Conservation (phyloP, 2,329 filamentous ascomycete species). For the Aspergillus latus region DNA sequence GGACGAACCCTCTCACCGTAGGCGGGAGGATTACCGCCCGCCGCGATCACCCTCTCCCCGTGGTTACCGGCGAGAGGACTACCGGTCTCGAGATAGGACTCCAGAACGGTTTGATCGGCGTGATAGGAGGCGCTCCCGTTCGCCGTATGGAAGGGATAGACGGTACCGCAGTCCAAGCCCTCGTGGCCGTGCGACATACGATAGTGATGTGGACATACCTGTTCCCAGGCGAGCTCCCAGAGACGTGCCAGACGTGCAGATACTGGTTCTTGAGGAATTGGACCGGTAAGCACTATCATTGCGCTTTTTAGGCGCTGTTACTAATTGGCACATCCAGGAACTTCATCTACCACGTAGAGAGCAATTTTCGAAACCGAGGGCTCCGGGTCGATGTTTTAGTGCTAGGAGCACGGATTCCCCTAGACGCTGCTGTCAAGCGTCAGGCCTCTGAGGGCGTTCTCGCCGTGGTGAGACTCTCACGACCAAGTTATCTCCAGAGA, state of each 20-base stretch:
- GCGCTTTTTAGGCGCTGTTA: constrained; percentile 4
- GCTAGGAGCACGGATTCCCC: constrained; percentile 72
- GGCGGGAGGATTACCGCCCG: constrained; percentile 66
- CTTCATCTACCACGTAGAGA: constrained; percentile 81
- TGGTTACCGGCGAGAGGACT: constrained; percentile 64
- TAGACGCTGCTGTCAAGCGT: constrained; percentile 75
- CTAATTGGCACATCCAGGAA: constrained; percentile 50
- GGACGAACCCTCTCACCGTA: constrained; percentile 47
- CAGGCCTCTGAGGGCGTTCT: constrained; percentile 87
- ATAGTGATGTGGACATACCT: constrained; percentile 64
- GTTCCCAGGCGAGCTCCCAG: constrained; percentile 71
- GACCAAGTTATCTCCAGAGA: constrained; percentile 65
- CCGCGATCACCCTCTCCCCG: constrained; percentile 59
- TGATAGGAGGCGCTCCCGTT: constrained; percentile 66
- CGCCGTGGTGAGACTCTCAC: constrained; percentile 75
- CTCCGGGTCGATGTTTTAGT: constrained; percentile 78
- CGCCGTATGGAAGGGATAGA: constrained; percentile 64
- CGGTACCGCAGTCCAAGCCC: constrained; percentile 71
- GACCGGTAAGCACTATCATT: constrained; percentile 48
- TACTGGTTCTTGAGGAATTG: constrained; percentile 77
- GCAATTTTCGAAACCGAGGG: constrained; percentile 68
- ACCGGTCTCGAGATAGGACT: constrained; percentile 48
- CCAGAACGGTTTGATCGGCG: constrained; percentile 54
- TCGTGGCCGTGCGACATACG: constrained; percentile 52
- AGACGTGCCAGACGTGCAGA: constrained; percentile 85